Evolutionary conservation across 176 grass and related monocot species (phyloP).

Genomic region (Oryza brachyantha): DNA sequence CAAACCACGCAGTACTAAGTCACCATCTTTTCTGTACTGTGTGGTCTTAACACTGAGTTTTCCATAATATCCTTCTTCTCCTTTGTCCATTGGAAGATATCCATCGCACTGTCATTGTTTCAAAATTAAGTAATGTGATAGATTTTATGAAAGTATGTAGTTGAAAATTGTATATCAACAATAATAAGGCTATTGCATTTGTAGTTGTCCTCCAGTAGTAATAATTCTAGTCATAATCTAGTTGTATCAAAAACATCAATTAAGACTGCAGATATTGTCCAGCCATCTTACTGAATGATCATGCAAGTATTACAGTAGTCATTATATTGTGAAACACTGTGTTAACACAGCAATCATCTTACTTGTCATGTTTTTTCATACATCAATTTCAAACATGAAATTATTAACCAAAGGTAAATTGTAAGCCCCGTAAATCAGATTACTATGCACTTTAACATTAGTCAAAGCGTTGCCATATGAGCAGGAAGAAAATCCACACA

Average conservation of each 20-base stretch:
- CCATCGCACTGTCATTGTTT: constrained; percentile 70
- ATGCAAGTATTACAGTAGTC: background rate
- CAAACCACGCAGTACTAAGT: constrained; percentile 64
- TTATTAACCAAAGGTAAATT: background rate
- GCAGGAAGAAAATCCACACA: background rate
- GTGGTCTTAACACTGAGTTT: constrained; percentile 52
- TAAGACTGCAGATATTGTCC: background rate
- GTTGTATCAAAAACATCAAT: constrained; percentile 3
- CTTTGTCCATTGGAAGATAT: constrained; percentile 61
- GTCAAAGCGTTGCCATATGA: background rate
- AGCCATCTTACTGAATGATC: background rate
- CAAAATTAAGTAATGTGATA: background rate
- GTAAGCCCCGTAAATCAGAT: background rate
- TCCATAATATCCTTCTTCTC: constrained; percentile 48
- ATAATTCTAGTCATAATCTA: background rate
- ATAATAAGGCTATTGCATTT: background rate
- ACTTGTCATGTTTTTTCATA: background rate
- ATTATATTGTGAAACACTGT: background rate
- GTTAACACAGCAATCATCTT: background rate
- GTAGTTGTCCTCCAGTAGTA: background rate
- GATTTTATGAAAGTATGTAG: constrained; percentile 5
- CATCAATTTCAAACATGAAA: background rate
- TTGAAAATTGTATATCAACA: constrained; percentile 4
- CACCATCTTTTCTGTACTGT: constrained; percentile 11
- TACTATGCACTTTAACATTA: background rate